phyloP scores from a whole-genome alignment of 805 yeast species.

The Metschnikowia lunata region DNA sequence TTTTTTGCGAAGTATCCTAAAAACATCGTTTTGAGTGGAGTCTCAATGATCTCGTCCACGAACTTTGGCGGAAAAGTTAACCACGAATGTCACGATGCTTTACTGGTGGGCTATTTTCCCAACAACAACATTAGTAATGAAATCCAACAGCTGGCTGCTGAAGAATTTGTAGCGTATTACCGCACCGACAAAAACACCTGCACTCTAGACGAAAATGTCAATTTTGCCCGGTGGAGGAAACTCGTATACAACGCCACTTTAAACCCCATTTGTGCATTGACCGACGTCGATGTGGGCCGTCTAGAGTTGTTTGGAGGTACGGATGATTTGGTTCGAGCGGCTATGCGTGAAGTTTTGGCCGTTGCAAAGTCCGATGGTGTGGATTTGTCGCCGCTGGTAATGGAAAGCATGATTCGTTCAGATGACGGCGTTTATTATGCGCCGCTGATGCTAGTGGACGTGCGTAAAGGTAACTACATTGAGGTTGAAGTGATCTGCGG shows the following conservation, averaged over 20 bases:
- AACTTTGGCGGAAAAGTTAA: constrained; percentile 23
- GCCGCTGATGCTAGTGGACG: constrained; percentile 41
- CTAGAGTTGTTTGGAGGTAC: constrained; percentile 20
- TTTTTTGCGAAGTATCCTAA: constrained; percentile 30
- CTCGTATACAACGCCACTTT: constrained; percentile 65
- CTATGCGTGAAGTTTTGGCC: constrained; percentile 22
- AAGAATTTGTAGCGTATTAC: constrained; percentile 45
- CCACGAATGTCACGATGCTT: constrained; percentile 25
- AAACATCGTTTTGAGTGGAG: constrained; percentile 34
- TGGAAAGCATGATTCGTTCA: constrained; percentile 20
- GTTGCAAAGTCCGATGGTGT: constrained; percentile 25
- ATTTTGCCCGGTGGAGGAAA: constrained; percentile 58
- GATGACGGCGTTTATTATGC: constrained; percentile 34
- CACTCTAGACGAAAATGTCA: constrained; percentile 41
- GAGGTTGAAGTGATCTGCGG: constrained; percentile 41
- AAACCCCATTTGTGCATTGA: constrained; percentile 59
- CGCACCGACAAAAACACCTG: constrained; percentile 39
- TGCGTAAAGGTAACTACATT: constrained; percentile 32
- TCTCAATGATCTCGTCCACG: constrained; percentile 33
- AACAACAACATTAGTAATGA: constrained; percentile 32
- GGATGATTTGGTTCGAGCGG: constrained; percentile 16
- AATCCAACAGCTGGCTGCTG: constrained; percentile 30
- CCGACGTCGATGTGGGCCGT: constrained; percentile 58
- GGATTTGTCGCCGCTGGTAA: constrained; percentile 17
- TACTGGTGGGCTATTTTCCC: constrained; percentile 26